A percentile compares a stretch with the other conserved stretches of the same genome.
These are phyloP conservation scores for Endocladia muricata DNA, from an alignment of 31 red algal species.

Conservation along the genomic window DNA sequence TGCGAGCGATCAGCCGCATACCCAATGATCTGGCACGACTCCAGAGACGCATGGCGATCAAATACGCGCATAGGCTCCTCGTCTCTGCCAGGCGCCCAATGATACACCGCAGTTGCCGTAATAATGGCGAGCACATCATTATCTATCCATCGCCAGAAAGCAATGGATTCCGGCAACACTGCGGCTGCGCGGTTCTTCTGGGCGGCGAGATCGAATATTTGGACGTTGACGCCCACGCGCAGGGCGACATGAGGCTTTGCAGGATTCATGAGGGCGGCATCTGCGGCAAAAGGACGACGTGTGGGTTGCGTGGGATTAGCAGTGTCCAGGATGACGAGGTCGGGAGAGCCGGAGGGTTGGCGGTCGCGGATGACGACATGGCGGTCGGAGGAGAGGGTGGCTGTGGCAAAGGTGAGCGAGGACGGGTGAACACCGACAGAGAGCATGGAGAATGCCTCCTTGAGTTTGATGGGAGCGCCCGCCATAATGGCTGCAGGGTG, in stretches of 20 bases:
- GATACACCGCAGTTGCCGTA: conserved; percentile 81
- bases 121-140: conserved; percentile 70
- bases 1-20: conserved; percentile 51
- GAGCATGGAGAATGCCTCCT: conserved; percentile 76
- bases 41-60: conserved; percentile 67
- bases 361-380: conserved; percentile 82
- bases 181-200: conserved; percentile 46
- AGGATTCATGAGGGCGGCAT: conserved; percentile 96
- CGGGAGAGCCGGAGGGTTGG: conserved; percentile 21
- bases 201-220: conserved; percentile 70
- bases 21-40: conserved; percentile 77
- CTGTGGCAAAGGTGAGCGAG: conserved; percentile 73
- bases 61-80: conserved; percentile 60
- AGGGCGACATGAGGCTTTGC: conserved; percentile 60
- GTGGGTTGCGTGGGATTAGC: conserved; percentile 53
- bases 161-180: conserved; percentile 51
- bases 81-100: conserved; percentile 48
- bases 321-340: conserved; percentile 73
- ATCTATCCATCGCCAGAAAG: conserved; percentile 89
- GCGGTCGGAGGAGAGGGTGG: conserved; percentile 82
- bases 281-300: conserved; percentile 87
- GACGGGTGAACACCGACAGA: conserved; percentile 74
- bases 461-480: conserved; percentile 58
- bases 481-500: conserved; percentile 25
- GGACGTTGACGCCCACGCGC: conserved; percentile 59